Base-by-base conservation (phyloP, 805 yeast species). In the Saturnispora hagleri region DNA sequence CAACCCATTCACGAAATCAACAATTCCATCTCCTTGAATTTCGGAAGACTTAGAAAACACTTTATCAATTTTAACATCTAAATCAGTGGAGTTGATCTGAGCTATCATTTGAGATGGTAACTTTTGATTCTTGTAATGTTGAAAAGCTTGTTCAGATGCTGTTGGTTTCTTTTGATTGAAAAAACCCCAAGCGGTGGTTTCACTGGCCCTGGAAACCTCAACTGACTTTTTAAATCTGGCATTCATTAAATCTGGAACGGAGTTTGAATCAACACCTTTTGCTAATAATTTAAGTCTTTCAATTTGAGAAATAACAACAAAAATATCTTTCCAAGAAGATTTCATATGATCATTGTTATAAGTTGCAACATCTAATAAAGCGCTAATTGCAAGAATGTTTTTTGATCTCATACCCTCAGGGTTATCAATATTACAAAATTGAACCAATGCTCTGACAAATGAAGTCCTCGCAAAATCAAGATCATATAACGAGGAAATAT, bases 271-370 rank as follows among this genome's bases (percentile, higher is more conserved):
- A 50, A 88, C 79, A 50, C 97, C 98, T 58, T 86, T 83, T 0
- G 96, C 86, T 48, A 90, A 81, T 48, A 93, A 72, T 66, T 89
- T 96, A 52, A 89, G 72, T 63, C 98, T 77, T 66, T 95, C 99
- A 46, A 93, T 79, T 68, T 91, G 97, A 1, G 97, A 89, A 48
- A 90, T 81, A 2, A 89, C 81, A 2, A 84, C 76, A 57, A 93
- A 73, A 26, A 93, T 75, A 58, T 86, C 91, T 55, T 76, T 80
- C 99, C 99, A 93, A 1, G 96, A 83, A 4, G 74, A 73, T 48
- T 77, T 77, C 57, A 93, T 71, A 53, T 72, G 71, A 54, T 87
- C 77, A n/a, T 96, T 96, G 60, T 89, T 95, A 9, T 77, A 65
- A 17, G 86, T 78, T 0, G 97, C 90, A 52, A 88, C 73, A 43